phyloP scores from a whole-genome alignment of 2,329 filamentous ascomycete genomes.

The Daldinia sp. region DNA sequence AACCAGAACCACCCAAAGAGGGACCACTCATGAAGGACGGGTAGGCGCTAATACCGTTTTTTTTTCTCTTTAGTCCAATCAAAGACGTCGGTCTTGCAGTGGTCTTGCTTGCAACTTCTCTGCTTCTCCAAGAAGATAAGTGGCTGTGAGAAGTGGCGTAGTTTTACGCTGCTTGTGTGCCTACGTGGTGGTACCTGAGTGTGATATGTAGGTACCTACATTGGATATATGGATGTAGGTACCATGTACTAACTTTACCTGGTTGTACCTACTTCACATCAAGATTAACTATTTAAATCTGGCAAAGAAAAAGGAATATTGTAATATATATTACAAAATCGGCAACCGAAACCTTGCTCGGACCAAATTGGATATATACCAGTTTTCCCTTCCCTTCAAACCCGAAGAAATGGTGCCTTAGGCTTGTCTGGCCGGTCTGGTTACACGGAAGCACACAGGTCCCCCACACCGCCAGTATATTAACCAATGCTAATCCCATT shows the following conservation, averaged over 20 bases:
- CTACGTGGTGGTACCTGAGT: background rate
- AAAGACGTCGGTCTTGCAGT: background rate
- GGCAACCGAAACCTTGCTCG: background rate
- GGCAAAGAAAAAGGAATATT: no score
- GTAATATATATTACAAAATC: conserved; percentile 8
- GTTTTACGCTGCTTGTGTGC: background rate
- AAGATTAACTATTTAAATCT: no score
- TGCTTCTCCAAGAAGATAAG: conserved; percentile 1
- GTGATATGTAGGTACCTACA: no score
- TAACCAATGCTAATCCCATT: conserved; percentile 4
- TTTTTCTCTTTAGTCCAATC: conserved; percentile 2
- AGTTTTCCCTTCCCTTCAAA: conserved; percentile 10
- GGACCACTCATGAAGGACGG: conserved; percentile 23
- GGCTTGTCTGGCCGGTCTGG: conserved; percentile 8
- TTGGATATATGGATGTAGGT: no score
- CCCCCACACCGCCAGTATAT: conserved; percentile 17
- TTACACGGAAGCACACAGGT: conserved; percentile 2
- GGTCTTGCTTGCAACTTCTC: background rate
- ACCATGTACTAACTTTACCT: no score
- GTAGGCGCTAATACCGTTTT: conserved; percentile 20
- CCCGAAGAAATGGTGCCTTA: conserved; percentile 29
- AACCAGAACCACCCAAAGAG: no score
- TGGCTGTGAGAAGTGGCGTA: conserved; percentile 21
- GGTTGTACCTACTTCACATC: no score
- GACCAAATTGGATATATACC: conserved; percentile 19